Evolutionary conservation across 177 flowering plant species (phyloP).

Genomic region (Vitis hybrid): DNA sequence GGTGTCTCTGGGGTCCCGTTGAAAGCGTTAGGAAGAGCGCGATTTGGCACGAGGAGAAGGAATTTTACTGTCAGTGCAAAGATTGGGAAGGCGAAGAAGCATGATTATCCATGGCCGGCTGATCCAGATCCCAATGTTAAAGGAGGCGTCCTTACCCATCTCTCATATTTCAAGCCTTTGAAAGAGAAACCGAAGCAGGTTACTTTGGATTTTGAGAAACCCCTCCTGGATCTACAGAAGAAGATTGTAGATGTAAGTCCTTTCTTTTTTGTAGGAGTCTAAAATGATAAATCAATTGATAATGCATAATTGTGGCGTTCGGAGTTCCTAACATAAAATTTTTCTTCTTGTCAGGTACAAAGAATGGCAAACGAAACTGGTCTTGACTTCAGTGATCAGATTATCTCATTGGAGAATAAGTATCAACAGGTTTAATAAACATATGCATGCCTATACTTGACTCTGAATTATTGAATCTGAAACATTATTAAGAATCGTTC

Average conservation of each 20-base stretch:
- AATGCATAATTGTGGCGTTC: background rate
- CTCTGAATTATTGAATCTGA: background rate
- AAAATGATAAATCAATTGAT: too few relatives aligned
- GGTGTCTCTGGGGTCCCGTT: conserved; percentile 54
- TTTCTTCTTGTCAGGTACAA: conserved; percentile 43
- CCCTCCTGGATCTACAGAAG: conserved; percentile 69
- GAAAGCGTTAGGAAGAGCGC: conserved; percentile 45
- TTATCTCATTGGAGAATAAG: conserved; percentile 66
- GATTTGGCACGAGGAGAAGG: conserved; percentile 31
- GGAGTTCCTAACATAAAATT: background rate
- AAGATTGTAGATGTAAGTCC: conserved; percentile 66
- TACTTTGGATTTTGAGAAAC: conserved; percentile 77
- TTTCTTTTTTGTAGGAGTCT: background rate
- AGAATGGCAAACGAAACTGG: conserved; percentile 95
- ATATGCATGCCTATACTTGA: background rate
- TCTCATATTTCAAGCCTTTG: conserved; percentile 81
- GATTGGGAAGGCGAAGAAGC: conserved; percentile 67
- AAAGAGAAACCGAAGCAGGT: conserved; percentile 79
- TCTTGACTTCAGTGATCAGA: conserved; percentile 86
- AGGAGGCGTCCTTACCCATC: conserved; percentile 62
- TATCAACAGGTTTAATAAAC: conserved; percentile 61
- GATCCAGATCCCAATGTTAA: conserved; percentile 72
- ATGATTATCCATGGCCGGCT: conserved; percentile 79
- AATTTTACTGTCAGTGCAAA: conserved; percentile 44
- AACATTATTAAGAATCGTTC: background rate